Evolutionary conservation across 805 yeast species (phyloP).

Genomic region (Zygotorulaspora florentina): DNA sequence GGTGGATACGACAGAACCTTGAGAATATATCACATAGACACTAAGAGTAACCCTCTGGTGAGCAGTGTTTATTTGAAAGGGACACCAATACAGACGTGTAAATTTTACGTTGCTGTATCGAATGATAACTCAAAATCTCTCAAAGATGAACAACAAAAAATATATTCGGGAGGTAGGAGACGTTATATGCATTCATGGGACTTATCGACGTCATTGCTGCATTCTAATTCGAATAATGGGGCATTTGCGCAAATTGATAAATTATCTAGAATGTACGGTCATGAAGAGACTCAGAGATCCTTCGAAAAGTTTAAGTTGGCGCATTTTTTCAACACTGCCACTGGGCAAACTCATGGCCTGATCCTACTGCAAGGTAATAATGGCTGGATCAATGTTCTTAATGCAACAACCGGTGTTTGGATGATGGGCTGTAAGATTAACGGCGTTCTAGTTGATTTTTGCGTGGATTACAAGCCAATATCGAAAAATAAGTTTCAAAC

Average conservation of each 20-base stretch:
- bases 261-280: conserved; percentile 86
- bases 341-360: conserved; percentile 48
- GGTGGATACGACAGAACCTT: conserved; percentile 91
- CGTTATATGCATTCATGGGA: conserved; percentile 92
- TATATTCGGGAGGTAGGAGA: conserved; percentile 88
- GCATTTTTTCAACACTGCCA: conserved; percentile 31
- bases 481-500: conserved; percentile 28
- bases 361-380: conserved; percentile 76
- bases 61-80: conserved; percentile 76
- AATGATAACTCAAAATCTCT: conserved; percentile 11
- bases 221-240: conserved; percentile 11
- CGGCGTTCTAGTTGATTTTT: conserved; percentile 76
- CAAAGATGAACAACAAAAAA: conserved; percentile 37
- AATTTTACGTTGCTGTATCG: conserved; percentile 26
- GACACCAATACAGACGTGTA: conserved; percentile 74
- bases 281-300: conserved; percentile 75
- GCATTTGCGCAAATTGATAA: conserved; percentile 58
- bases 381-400: conserved; percentile 86
- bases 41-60: conserved; percentile 73
- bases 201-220: conserved; percentile 50
- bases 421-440: conserved; percentile 82
- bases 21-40: conserved; percentile 86
- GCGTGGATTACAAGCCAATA: conserved; percentile 34
- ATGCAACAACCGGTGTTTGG: conserved; percentile 81
- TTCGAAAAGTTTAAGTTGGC: conserved; percentile 83